phyloP scores from a whole-genome alignment of 768 basidiomycete species.

The Mycena maculata region DNA sequence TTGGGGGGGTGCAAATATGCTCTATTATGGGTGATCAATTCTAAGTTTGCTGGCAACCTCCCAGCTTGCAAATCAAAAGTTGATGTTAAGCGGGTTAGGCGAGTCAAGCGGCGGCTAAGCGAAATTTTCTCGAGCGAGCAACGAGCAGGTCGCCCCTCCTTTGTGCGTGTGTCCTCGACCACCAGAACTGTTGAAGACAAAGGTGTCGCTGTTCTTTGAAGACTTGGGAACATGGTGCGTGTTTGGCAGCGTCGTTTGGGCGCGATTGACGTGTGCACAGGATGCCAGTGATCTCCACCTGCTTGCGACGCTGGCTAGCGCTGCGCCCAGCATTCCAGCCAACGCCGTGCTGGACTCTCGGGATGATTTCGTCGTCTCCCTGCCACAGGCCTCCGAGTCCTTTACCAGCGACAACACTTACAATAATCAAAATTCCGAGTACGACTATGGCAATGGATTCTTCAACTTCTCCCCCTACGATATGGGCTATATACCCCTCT shows the following conservation, averaged over 20 bases:
- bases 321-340: background rate
- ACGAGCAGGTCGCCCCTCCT: conserved; percentile 4
- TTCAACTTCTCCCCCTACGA: background rate
- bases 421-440: conserved; percentile 5
- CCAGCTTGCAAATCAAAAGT: no score
- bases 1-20: no score
- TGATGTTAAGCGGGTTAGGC: no score
- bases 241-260: background rate
- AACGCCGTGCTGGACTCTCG: background rate
- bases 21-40: no score
- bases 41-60: no score
- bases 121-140: conserved; percentile 5
- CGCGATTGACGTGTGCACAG: conserved; percentile 9
- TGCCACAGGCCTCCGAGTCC: no score
- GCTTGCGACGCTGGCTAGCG: conserved; percentile 13
- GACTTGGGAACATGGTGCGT: conserved; percentile 9
- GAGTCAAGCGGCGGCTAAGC: background rate
- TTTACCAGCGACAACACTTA: background rate
- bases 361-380: background rate
- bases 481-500: conserved; percentile 9
- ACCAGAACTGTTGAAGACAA: background rate
- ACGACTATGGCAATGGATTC: background rate
- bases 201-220: conserved; percentile 1
- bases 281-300: conserved; percentile 13
- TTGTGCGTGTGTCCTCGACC: conserved; percentile 1